A percentile compares a stretch with the other conserved stretches of the same genome.
These are phyloP conservation scores for Cladosporium sp. DNA, from an alignment of 2,329 filamentous ascomycete genomes.

Conservation along the genomic window DNA sequence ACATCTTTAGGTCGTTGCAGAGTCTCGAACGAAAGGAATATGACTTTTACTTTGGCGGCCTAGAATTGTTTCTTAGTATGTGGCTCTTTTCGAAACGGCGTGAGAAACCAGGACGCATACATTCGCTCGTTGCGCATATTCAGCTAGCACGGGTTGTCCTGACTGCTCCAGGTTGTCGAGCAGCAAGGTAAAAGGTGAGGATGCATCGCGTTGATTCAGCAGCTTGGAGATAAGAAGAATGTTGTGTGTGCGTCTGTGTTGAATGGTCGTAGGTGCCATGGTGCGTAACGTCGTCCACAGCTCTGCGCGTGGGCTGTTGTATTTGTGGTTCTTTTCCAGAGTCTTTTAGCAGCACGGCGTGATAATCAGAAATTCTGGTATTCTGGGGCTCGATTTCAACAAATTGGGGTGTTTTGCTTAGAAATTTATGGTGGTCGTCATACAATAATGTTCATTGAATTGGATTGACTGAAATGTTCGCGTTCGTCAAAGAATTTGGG, in stretches of 20 bases:
- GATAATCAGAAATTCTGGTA: no score
- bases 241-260: constrained; percentile 76
- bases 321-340: no score
- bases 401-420: no score
- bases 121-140: constrained; percentile 73
- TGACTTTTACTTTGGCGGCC: constrained; percentile 63
- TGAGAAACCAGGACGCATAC: constrained; percentile 37
- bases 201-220: constrained; percentile 68
- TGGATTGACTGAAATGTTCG: background rate
- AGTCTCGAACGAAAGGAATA: constrained; percentile 76
- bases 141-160: constrained; percentile 63
- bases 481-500: background rate
- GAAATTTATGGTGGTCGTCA: no score
- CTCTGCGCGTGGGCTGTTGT: no score
- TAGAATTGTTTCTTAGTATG: constrained; percentile 27
- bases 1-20: constrained; percentile 59
- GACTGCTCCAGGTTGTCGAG: constrained; percentile 83
- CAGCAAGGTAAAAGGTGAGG: constrained; percentile 81
- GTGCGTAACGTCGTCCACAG: background rate
- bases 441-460: no score
- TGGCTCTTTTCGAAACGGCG: constrained; percentile 12
- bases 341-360: no score
- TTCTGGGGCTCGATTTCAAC: no score
- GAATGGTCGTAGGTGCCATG: constrained; percentile 9
- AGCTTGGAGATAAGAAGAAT: constrained; percentile 78